phyloP scores from a whole-genome alignment of 176 grass and related monocot genomes.

The Oropetium thomaeum region DNA sequence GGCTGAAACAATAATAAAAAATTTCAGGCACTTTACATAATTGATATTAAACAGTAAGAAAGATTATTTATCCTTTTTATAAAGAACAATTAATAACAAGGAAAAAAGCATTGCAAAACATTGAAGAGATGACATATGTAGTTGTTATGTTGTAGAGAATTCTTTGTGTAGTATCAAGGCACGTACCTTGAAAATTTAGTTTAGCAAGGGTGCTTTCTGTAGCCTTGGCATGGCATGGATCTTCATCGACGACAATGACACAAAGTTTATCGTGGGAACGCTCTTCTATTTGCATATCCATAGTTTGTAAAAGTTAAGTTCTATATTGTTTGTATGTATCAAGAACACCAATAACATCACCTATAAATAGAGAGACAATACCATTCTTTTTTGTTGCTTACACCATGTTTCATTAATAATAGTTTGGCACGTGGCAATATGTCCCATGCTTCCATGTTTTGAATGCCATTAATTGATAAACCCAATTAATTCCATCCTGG shows the following conservation, averaged over 20 bases:
- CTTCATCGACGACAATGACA: conserved; percentile 21
- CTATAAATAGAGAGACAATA: not conserved
- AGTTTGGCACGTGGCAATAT: not conserved
- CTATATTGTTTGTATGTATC: not conserved
- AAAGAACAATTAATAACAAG: not conserved
- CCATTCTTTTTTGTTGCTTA: not conserved
- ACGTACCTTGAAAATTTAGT: conserved; percentile 13
- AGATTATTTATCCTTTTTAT: not conserved
- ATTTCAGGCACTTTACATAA: not conserved
- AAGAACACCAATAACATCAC: not conserved
- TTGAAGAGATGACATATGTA: not conserved
- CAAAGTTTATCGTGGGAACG: not conserved
- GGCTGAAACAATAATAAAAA: conserved; percentile 2
- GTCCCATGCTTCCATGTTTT: not conserved
- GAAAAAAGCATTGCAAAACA: no score
- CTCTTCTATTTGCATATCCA: not conserved
- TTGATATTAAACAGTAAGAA: not conserved
- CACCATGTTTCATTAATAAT: not conserved
- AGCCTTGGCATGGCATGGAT: not conserved
- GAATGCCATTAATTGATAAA: not conserved
- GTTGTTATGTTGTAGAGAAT: not conserved
- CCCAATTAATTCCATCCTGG: not conserved
- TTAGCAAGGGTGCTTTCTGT: conserved; percentile 4
- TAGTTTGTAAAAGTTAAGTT: not conserved
- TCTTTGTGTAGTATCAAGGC: not conserved